Conservation (phyloP, 768 basidiomycete genomes). For the Hirschioporus abietinus region DNA sequence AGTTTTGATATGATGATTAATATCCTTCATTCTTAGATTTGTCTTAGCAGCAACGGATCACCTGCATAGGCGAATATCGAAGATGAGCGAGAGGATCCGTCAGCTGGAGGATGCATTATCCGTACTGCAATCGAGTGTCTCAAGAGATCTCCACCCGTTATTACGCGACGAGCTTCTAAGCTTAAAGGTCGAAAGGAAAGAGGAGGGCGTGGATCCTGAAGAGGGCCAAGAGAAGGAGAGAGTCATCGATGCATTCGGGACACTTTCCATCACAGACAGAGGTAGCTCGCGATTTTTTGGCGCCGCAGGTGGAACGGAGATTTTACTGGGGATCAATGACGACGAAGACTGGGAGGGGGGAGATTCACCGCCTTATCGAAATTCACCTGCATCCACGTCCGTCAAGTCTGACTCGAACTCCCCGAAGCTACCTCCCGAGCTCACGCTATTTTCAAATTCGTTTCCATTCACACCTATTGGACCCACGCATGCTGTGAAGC, state of each 20-base stretch:
- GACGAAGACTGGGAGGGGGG: background rate
- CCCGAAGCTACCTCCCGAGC: conserved; percentile 6
- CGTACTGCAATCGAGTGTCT: conserved; percentile 33
- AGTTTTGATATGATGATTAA: background rate
- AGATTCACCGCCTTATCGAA: background rate
- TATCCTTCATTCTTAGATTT: conserved; percentile 34
- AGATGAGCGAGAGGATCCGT: conserved; percentile 58
- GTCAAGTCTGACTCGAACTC: background rate
- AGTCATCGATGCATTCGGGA: conserved; percentile 52
- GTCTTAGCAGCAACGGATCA: conserved; percentile 66
- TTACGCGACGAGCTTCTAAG: conserved; percentile 52
- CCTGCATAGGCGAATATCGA: conserved; percentile 56
- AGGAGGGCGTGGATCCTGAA: conserved; percentile 49
- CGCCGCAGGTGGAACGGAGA: conserved; percentile 64
- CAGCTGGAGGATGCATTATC: conserved; percentile 59
- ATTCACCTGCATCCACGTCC: conserved; percentile 1
- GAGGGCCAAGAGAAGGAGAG: conserved; percentile 12
- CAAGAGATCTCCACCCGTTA: conserved; percentile 51
- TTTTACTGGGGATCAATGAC: conserved; percentile 18
- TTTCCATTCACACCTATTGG: conserved; percentile 66
- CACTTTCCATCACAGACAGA: conserved; percentile 55
- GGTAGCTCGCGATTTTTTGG: conserved; percentile 62
- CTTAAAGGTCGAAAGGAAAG: conserved; percentile 63
- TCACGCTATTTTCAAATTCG: conserved; percentile 47
- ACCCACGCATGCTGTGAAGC: conserved; percentile 35